phyloP scores from a whole-genome alignment of 2,329 filamentous ascomycete genomes.

The Aspergillus floridensis region DNA sequence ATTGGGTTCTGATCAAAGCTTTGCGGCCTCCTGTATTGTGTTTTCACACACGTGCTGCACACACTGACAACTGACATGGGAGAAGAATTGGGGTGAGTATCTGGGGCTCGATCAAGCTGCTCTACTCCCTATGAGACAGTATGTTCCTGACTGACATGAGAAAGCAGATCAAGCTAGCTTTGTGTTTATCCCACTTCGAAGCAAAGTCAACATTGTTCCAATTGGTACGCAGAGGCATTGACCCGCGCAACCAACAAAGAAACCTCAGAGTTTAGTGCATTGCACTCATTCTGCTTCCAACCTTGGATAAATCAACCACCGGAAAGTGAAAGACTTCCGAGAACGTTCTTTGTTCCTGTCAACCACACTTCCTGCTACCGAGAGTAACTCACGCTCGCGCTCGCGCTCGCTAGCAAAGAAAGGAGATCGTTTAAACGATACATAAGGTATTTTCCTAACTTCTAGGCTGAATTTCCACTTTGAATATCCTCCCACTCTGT shows the following conservation, averaged over 20 bases:
- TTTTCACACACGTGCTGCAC: background rate
- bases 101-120: background rate
- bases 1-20: background rate
- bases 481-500: background rate
- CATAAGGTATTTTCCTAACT: background rate
- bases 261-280: background rate
- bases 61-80: background rate
- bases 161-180: background rate
- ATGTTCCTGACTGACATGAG: background rate
- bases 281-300: background rate
- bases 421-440: background rate
- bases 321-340: background rate
- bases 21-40: background rate
- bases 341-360: background rate
- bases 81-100: background rate
- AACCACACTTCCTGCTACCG: background rate
- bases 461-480: background rate
- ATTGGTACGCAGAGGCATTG: background rate
- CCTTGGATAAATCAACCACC: background rate
- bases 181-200: background rate
- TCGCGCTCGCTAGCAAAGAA: background rate
- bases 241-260: background rate
- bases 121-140: background rate
- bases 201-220: background rate
- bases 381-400: background rate